Conservation (phyloP, 1,139 yeast genomes). For the Candida labiduridarum region DNA sequence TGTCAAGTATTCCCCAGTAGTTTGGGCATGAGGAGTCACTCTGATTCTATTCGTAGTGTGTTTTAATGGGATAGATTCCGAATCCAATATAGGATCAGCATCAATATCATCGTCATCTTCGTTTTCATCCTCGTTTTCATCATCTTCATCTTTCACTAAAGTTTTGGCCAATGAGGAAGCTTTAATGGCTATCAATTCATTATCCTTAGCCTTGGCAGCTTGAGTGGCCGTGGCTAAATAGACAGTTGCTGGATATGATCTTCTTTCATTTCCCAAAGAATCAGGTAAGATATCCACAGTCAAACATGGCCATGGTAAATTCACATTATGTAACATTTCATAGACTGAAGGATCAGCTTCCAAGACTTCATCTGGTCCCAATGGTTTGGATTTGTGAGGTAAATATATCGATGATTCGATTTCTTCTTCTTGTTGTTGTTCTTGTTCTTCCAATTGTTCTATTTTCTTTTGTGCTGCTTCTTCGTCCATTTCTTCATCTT, state of each 20-base stretch:
- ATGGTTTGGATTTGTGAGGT: constrained; percentile 85
- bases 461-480: constrained; percentile 27
- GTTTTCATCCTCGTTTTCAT: constrained; percentile 65
- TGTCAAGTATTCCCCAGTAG: constrained; percentile 79
- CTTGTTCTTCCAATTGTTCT: constrained; percentile 35
- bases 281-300: constrained; percentile 91
- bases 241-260: constrained; percentile 85
- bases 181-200: constrained; percentile 83
- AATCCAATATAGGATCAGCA: constrained; percentile 83
- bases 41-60: constrained; percentile 89
- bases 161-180: constrained; percentile 84
- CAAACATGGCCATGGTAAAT: constrained; percentile 96
- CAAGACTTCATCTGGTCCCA: constrained; percentile 93
- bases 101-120: constrained; percentile 70
- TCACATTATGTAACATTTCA: constrained; percentile 93
- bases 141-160: constrained; percentile 74
- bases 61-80: constrained; percentile 73
- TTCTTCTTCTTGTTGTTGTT: constrained; percentile 27
- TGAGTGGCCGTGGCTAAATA: constrained; percentile 93
- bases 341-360: constrained; percentile 97
- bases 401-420: constrained; percentile 58
- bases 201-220: constrained; percentile 84
- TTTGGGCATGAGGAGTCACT: constrained; percentile 76
- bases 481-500: constrained; percentile 49
- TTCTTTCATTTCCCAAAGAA: constrained; percentile 81